Evolutionary conservation across 805 yeast genomes (phyloP).

Genomic region (Cyberlindnera japonica): DNA sequence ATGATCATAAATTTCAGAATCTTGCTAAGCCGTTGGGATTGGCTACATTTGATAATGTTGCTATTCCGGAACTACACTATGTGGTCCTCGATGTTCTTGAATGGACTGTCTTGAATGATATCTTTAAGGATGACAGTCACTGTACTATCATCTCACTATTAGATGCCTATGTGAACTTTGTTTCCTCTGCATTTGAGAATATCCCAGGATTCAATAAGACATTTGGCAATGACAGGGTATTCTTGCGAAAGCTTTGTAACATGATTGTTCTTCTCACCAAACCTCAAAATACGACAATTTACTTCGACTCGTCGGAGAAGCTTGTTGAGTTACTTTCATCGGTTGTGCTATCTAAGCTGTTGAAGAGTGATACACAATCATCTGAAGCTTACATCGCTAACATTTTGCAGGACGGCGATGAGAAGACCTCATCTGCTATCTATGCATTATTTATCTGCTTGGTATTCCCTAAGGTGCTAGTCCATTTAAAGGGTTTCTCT

Average conservation of each 20-base stretch:
- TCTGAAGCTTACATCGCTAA: constrained; percentile 21
- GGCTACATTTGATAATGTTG: constrained; percentile 12
- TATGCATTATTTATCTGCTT: constrained; percentile 20
- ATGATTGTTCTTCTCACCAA: constrained; percentile 30
- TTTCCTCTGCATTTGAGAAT: constrained; percentile 28
- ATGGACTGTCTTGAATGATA: constrained; percentile 35
- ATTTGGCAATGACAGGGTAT: constrained; percentile 30
- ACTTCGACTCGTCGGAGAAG: constrained; percentile 29
- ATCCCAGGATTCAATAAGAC: constrained; percentile 25
- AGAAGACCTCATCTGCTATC: constrained; percentile 12
- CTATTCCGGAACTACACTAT: constrained; percentile 44
- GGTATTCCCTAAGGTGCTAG: constrained; percentile 29
- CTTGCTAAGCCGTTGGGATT: constrained; percentile 10
- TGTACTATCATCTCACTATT: constrained; percentile 29
- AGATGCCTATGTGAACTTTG: constrained; percentile 23
- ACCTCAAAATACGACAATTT: constrained; percentile 31
- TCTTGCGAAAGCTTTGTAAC: constrained; percentile 26
- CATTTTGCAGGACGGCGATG: constrained; percentile 16
- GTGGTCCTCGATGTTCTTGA: constrained; percentile 34
- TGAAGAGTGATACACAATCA: constrained; percentile 20
- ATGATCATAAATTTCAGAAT: constrained; percentile 21
- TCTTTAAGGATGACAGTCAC: constrained; percentile 34
- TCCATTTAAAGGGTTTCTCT: constrained; percentile 30
- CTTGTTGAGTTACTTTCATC: constrained; percentile 34
- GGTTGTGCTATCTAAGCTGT: constrained; percentile 33